Evolutionary conservation across 192 early-diverging fungal species (phyloP).

Genomic region (Phlyctochytrium bullatum): DNA sequence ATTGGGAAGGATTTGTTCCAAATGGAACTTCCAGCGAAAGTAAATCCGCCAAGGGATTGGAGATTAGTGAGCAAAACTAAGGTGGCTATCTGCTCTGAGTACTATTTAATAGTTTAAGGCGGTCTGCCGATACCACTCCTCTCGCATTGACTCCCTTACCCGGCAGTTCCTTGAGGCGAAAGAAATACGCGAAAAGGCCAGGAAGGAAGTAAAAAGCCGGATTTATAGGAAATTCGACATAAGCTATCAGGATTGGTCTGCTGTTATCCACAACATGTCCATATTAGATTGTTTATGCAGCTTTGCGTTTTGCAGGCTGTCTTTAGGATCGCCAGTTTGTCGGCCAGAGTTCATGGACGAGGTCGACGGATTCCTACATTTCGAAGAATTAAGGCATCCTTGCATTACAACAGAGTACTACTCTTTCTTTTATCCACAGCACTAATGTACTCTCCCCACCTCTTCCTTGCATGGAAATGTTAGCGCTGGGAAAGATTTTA

Average conservation of each 20-base stretch:
- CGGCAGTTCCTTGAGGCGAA: conserved; percentile 73
- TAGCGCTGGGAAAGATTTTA: conserved; percentile 64
- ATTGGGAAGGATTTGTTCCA: conserved; percentile 96
- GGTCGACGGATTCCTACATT: conserved; percentile 63
- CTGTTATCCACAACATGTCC: conserved; percentile 68
- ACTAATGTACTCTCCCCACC: not conserved
- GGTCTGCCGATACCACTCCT: conserved; percentile 83
- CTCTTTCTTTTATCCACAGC: not conserved
- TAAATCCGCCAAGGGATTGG: conserved; percentile 78
- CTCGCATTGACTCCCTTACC: conserved; percentile 60
- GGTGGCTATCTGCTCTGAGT: conserved; percentile 38
- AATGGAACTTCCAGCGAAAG: conserved; percentile 77
- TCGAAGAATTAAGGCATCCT: conserved; percentile 91
- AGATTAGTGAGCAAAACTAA: conserved; percentile 73
- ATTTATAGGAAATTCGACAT: conserved; percentile 86
- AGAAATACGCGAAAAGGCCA: conserved; percentile 74
- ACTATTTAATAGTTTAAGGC: conserved; percentile 28
- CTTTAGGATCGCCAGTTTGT: conserved; percentile 76
- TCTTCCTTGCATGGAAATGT: too few relatives aligned
- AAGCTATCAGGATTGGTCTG: conserved; percentile 68
- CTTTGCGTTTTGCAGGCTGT: conserved; percentile 48
- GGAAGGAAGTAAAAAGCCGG: conserved; percentile 68
- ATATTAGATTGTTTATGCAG: conserved; percentile 86
- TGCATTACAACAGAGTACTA: conserved; percentile 71
- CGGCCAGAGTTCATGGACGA: conserved; percentile 78